Evolutionary conservation across 176 grass and related monocot species (phyloP).

Genomic region (Bromus sterilis): DNA sequence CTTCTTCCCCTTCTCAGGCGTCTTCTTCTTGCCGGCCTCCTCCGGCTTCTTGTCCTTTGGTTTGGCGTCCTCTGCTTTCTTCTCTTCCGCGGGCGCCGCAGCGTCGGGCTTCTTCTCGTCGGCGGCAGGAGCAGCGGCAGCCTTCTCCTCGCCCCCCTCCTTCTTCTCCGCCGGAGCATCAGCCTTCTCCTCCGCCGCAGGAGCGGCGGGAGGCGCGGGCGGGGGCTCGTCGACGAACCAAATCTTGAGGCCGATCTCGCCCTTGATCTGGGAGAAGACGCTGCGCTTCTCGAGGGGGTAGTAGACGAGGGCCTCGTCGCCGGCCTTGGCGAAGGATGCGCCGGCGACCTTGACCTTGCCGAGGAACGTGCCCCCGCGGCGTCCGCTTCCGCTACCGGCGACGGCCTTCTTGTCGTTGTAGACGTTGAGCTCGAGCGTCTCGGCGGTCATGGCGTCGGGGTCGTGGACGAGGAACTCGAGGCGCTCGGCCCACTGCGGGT

Average conservation of each 20-base stretch:
- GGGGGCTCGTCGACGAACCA: conserved; percentile 72
- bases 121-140: background rate
- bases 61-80: conserved; percentile 45
- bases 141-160: background rate
- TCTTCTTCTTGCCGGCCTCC: conserved; percentile 40
- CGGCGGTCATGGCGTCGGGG: conserved; percentile 39
- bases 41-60: conserved; percentile 43
- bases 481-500: conserved; percentile 82
- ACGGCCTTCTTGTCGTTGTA: conserved; percentile 94
- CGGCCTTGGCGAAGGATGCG: conserved; percentile 43
- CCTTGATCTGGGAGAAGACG: conserved; percentile 96
- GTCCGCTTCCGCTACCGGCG: background rate
- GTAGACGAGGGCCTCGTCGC: conserved; percentile 69
- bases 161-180: conserved; percentile 4
- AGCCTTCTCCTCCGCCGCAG: conserved; percentile 2
- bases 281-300: conserved; percentile 96
- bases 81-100: conserved; percentile 18
- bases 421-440: conserved; percentile 89
- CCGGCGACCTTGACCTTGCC: conserved; percentile 90
- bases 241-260: conserved; percentile 82
- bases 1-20: conserved; percentile 50
- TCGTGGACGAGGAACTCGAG: conserved; percentile 89
- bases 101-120: conserved; percentile 33
- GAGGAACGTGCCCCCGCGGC: conserved; percentile 61
- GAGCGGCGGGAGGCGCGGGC: background rate